Percentiles rank a stretch among this genome's conserved stretches.
Conservation (phyloP, 2,329 filamentous ascomycete genomes). For the Colletotrichum cuscutae region DNA sequence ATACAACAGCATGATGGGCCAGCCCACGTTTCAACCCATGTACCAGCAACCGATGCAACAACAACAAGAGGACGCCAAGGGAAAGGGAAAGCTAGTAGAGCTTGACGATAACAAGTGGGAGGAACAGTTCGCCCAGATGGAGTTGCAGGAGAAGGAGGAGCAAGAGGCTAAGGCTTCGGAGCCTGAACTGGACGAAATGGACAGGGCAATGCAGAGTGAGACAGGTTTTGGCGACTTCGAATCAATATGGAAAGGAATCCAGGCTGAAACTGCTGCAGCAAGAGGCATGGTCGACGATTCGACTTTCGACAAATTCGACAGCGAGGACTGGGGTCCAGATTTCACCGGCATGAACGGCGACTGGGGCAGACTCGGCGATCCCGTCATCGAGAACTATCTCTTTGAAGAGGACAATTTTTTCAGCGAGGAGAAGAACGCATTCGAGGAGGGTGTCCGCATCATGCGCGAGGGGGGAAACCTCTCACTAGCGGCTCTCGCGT, state of each 20-base stretch:
- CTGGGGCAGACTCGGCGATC: conserved; percentile 73
- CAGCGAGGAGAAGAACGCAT: conserved; percentile 82
- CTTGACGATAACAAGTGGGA: conserved; percentile 96
- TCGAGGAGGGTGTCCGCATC: conserved; percentile 92
- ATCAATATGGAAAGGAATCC: conserved; percentile 85
- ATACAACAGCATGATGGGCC: conserved; percentile 66
- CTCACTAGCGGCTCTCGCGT: conserved; percentile 90
- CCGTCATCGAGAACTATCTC: conserved; percentile 87
- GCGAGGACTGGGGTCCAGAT: conserved; percentile 77
- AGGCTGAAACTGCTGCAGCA: conserved; percentile 77
- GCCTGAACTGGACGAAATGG: conserved; percentile 87
- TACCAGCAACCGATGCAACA: conserved; percentile 55
- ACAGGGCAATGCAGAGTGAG: conserved; percentile 74
- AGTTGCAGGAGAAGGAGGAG: conserved; percentile 70
- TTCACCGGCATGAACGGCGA: conserved; percentile 74
- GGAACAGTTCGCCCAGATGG: conserved; percentile 92
- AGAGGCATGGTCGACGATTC: conserved; percentile 76
- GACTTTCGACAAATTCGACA: conserved; percentile 75
- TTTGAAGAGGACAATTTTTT: conserved; percentile 97
- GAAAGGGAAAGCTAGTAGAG: conserved; percentile 94
- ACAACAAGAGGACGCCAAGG: conserved; percentile 68
- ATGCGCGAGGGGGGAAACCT: conserved; percentile 95
- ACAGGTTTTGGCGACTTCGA: conserved; percentile 88
- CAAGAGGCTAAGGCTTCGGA: conserved; percentile 71
- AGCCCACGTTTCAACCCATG: conserved; percentile 65